phyloP scores from a whole-genome alignment of 805 yeast genomes.

The Pichia californica region DNA sequence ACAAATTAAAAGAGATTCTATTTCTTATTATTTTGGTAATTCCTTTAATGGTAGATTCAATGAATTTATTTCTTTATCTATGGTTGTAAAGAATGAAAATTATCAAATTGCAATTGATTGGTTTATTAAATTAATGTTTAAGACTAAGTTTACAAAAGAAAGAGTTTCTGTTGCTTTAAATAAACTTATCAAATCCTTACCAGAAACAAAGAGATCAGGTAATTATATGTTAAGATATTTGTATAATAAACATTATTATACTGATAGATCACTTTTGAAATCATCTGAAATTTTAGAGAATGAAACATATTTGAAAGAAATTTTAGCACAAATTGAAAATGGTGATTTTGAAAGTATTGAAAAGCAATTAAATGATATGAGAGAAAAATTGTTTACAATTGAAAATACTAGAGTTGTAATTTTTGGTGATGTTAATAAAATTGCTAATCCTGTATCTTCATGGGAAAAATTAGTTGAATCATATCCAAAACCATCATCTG shows the following conservation, averaged over 20 bases:
- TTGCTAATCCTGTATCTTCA: constrained; percentile 49
- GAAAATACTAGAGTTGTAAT: constrained; percentile 63
- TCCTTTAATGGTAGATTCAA: constrained; percentile 56
- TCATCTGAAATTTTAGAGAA: constrained; percentile 60
- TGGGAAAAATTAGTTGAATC: constrained; percentile 41
- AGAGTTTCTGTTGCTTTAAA: constrained; percentile 64
- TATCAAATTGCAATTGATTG: constrained; percentile 70
- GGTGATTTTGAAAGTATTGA: constrained; percentile 46
- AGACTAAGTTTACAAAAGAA: constrained; percentile 63
- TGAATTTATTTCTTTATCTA: constrained; percentile 57
- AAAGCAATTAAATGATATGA: constrained; percentile 45
- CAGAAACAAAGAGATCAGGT: constrained; percentile 61
- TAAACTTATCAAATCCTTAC: constrained; percentile 50
- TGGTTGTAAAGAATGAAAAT: constrained; percentile 55
- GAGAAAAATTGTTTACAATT: constrained; percentile 44
- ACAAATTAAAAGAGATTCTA: constrained; percentile 64
- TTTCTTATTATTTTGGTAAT: constrained; percentile 48
- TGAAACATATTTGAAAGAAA: constrained; percentile 48
- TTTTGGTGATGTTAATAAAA: constrained; percentile 55
- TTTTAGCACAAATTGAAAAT: constrained; percentile 43
- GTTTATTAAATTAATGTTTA: constrained; percentile 60
- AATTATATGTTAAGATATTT: constrained; percentile 59
- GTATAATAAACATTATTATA: constrained; percentile 38
- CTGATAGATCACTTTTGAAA: constrained; percentile 55
- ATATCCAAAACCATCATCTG: not conserved